phyloP scores from a whole-genome alignment of 108 stramenopile species.

The Schizochytrium sp. region DNA sequence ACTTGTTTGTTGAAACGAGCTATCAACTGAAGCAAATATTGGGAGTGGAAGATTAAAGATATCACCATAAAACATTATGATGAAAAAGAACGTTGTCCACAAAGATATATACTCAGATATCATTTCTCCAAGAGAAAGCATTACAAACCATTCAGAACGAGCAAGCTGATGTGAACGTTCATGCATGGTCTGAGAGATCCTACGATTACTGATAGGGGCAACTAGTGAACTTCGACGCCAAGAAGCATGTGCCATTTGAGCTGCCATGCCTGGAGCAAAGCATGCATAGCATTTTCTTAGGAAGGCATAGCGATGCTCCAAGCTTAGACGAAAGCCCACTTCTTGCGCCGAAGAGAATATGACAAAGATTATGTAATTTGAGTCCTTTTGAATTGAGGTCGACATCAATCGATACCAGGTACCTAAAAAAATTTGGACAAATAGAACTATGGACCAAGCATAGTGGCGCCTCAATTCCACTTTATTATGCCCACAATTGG shows the following conservation, averaged over 20 bases:
- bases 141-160: not conserved
- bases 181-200: not conserved
- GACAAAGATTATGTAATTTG: conserved; percentile 10
- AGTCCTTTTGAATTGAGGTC: not conserved
- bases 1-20: not conserved
- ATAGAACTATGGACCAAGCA: conserved; percentile 7
- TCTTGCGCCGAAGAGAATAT: not conserved
- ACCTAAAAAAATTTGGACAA: not conserved
- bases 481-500: not conserved
- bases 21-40: not conserved
- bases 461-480: not conserved
- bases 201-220: not conserved
- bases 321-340: not conserved
- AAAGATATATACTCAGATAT: not conserved
- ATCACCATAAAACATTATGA: not conserved
- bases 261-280: not conserved
- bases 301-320: not conserved
- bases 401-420: conserved; percentile 22
- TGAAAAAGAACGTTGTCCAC: not conserved
- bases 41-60: not conserved
- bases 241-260: not conserved
- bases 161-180: not conserved
- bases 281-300: not conserved
- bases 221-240: not conserved
- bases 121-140: not conserved